Evolutionary conservation across 2,329 filamentous ascomycete genomes (phyloP).

Genomic region (Apiospora saccharicola): DNA sequence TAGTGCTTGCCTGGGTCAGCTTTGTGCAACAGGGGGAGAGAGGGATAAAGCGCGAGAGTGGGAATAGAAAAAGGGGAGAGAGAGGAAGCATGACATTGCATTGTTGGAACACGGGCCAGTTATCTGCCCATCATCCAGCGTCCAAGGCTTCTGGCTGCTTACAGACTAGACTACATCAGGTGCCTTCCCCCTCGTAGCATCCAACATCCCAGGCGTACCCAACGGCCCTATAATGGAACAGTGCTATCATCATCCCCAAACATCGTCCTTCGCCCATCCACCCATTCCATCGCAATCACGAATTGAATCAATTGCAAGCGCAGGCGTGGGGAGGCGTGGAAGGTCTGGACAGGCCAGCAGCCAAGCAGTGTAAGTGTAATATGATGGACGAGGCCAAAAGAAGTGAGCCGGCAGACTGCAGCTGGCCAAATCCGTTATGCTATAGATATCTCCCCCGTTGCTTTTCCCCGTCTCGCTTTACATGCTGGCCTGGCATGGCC

Average conservation of each 20-base stretch:
- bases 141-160: slow-evolving; percentile 3
- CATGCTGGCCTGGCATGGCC: background rate
- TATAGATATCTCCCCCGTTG: background rate
- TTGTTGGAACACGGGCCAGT: slow-evolving; percentile 22
- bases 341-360: slow-evolving; percentile 1
- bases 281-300: background rate
- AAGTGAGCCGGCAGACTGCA: slow-evolving; percentile 1
- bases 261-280: background rate
- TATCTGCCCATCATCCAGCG: slow-evolving; percentile 18
- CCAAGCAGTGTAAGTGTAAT: background rate
- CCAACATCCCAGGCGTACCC: background rate
- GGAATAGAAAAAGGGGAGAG: slow-evolving; percentile 19
- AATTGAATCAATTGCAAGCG: slow-evolving; percentile 3
- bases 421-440: slow-evolving; percentile 18
- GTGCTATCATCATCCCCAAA: background rate
- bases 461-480: slow-evolving; percentile 3
- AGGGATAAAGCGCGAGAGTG: slow-evolving; percentile 20
- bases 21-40: slow-evolving; percentile 21
- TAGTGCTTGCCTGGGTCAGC: slow-evolving; percentile 19
- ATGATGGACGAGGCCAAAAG: background rate
- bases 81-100: slow-evolving; percentile 20
- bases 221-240: slow-evolving; percentile 12
- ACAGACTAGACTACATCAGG: slow-evolving; percentile 16
- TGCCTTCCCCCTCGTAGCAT: background rate
- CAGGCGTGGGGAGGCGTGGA: background rate